phyloP scores from a whole-genome alignment of 345 rosid genomes.

The thale cress (Arabidopsis thaliana) region TAIR10.1 NC_003074.8:7018001-7018500 shows the following conservation, averaged over 20 bases:
- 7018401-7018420: too few relatives aligned
- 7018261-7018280: too few relatives aligned
- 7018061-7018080: constrained; percentile 69
- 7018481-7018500: too few relatives aligned
- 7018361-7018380: too few relatives aligned
- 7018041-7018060: constrained; percentile 63
- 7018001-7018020: constrained; percentile 2
- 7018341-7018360: too few relatives aligned
- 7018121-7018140: constrained; percentile 10
- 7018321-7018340: too few relatives aligned
- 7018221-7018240: not conserved
- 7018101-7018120: not conserved
- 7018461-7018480: too few relatives aligned
- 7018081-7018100: constrained; percentile 51
- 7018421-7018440: too few relatives aligned
- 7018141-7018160: constrained; percentile 10
- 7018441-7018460: not conserved
- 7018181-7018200: not conserved
- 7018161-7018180: constrained; percentile 29
- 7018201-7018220: constrained; percentile 14
- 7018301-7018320: too few relatives aligned
- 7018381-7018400: too few relatives aligned
- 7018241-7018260: too few relatives aligned
- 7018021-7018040: constrained; percentile 53
- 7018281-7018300: too few relatives aligned